Percentiles rank a stretch among this genome's conserved stretches.
Conservation (phyloP, 768 basidiomycete genomes). For the Pilatotrama ljubarskyi region DNA sequence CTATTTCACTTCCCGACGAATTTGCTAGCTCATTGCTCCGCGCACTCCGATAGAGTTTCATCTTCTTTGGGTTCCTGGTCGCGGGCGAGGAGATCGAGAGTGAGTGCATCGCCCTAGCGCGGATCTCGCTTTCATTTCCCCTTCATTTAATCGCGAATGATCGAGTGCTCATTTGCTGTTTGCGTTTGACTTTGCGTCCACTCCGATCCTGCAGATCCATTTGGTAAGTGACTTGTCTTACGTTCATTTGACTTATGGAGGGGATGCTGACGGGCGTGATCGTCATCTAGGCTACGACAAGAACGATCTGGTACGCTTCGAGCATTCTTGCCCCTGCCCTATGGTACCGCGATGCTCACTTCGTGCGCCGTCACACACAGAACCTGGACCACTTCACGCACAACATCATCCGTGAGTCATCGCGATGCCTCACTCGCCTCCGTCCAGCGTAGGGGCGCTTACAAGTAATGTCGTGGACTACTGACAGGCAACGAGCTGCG, state of each 20-base stretch:
- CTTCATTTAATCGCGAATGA: background rate
- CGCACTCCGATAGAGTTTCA: slow-evolving; percentile 47
- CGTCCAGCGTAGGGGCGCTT: background rate
- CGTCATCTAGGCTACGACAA: slow-evolving; percentile 56
- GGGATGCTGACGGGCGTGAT: background rate
- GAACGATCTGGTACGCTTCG: slow-evolving; percentile 59
- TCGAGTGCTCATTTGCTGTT: slow-evolving; percentile 5
- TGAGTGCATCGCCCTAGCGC: slow-evolving; percentile 34
- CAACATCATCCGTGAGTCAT: slow-evolving; percentile 59
- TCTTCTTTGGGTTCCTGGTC: slow-evolving; percentile 74
- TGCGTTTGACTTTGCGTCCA: background rate
- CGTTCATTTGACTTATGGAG: background rate
- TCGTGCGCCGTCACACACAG: slow-evolving; percentile 34
- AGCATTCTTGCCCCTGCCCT: no score
- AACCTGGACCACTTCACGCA: slow-evolving; percentile 73
- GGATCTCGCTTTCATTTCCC: slow-evolving; percentile 1
- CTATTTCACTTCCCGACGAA: background rate
- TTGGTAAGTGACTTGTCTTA: slow-evolving; percentile 34
- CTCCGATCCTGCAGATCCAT: slow-evolving; percentile 41
- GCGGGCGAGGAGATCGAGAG: slow-evolving; percentile 78
- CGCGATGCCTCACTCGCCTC: background rate
- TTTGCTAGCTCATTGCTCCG: background rate
- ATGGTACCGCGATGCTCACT: background rate
- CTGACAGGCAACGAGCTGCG: slow-evolving; percentile 61
- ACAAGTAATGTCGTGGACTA: background rate